Evolutionary conservation across 1,284 basidiomycete species (phyloP).

Genomic region (Leccinum huronense): DNA sequence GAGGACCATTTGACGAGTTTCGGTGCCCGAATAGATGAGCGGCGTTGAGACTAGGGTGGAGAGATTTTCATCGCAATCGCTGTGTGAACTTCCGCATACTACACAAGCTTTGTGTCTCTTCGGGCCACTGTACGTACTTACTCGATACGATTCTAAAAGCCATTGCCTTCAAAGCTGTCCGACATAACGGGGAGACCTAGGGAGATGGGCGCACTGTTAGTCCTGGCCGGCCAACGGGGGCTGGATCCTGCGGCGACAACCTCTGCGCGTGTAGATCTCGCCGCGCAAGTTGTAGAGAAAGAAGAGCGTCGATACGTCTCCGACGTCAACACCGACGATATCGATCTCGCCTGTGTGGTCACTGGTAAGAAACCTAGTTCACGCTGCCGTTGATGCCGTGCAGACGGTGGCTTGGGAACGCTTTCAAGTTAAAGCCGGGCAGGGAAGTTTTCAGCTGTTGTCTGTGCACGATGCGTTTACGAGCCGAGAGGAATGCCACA

Average conservation of each 20-base stretch:
- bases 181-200: too few relatives aligned
- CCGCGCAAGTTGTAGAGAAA: constrained; percentile 45
- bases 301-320: constrained; percentile 31
- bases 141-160: too few relatives aligned
- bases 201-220: too few relatives aligned
- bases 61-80: too few relatives aligned
- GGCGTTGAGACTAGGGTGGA: too few relatives aligned
- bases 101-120: too few relatives aligned
- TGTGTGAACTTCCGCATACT: too few relatives aligned
- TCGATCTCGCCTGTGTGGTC: constrained; percentile 44
- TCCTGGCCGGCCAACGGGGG: too few relatives aligned
- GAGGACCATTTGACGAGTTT: too few relatives aligned
- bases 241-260: constrained; percentile 16
- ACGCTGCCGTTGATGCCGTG: constrained; percentile 51
- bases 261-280: constrained; percentile 48
- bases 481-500: constrained; percentile 68
- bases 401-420: constrained; percentile 83
- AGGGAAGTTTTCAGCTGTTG: constrained; percentile 55
- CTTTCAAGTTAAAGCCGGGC: constrained; percentile 81
- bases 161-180: too few relatives aligned
- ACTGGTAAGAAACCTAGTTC: constrained; percentile 38
- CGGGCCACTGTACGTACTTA: too few relatives aligned
- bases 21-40: too few relatives aligned
- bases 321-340: constrained; percentile 16
- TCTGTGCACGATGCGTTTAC: constrained; percentile 58